These are phyloP conservation scores for Nicotiana noctiflora DNA, from an alignment of 257 asterid genomes.

Conservation along the genomic window DNA sequence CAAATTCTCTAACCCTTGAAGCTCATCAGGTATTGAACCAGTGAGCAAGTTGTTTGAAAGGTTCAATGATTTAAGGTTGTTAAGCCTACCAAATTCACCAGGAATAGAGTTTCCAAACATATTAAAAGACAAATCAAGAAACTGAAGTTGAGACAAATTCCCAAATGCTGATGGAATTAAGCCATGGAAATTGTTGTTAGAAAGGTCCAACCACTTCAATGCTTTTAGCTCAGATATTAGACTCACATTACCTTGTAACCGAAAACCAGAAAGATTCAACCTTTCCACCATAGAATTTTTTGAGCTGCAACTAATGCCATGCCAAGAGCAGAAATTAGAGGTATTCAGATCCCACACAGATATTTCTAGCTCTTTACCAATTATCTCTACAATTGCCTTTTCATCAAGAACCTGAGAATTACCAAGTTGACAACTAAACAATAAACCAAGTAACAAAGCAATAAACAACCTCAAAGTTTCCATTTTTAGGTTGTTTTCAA, in stretches of 20 bases:
- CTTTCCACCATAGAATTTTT: conserved; percentile 56
- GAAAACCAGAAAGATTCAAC: conserved; percentile 59
- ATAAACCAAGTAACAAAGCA: conserved; percentile 7
- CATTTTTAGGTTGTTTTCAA: conserved; percentile 13
- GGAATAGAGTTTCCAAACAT: conserved; percentile 63
- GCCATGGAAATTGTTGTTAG: conserved; percentile 70
- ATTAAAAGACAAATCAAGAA: conserved; percentile 90
- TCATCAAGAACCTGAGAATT: conserved; percentile 21
- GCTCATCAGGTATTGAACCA: conserved; percentile 67
- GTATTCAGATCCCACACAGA: conserved; percentile 54
- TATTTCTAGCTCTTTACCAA: conserved; percentile 51
- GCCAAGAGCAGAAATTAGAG: conserved; percentile 74
- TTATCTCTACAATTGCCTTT: conserved; percentile 35
- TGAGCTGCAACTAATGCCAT: conserved; percentile 68
- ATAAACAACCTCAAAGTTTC: conserved; percentile 3
- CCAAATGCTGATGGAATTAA: conserved; percentile 59
- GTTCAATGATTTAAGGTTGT: conserved; percentile 54
- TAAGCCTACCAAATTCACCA: conserved; percentile 48
- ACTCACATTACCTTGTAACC: conserved; percentile 76
- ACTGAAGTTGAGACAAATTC: conserved; percentile 58
- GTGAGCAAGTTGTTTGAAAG: conserved; percentile 56
- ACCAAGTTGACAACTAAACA: not conserved
- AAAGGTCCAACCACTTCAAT: conserved; percentile 81
- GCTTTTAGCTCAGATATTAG: conserved; percentile 71
- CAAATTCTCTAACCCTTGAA: conserved; percentile 40